Conservation (phyloP, 1,284 basidiomycete genomes). For the Trametes pubescens region DNA sequence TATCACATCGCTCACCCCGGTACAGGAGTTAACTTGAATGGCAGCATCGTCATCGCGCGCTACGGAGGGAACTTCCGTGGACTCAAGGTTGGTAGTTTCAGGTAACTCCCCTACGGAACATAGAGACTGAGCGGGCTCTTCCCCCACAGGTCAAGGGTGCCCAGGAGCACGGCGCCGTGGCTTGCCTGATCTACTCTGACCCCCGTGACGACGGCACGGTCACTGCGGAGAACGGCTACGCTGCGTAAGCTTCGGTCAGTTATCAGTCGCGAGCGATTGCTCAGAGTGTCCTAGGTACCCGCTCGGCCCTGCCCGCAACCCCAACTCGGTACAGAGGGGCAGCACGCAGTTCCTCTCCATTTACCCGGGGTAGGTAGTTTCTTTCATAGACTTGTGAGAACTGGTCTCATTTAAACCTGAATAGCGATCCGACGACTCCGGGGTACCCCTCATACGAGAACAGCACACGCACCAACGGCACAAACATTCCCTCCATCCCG, state of each 20-base stretch:
- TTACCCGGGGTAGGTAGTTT: constrained; percentile 63
- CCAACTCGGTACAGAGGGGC: constrained; percentile 85
- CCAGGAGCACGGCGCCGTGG: constrained; percentile 81
- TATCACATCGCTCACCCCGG: not conserved
- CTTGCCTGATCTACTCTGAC: constrained; percentile 85
- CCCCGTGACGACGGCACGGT: constrained; percentile 92
- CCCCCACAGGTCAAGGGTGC: constrained; percentile 73
- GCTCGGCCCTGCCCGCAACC: constrained; percentile 86
- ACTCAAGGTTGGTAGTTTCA: constrained; percentile 62
- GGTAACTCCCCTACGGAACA: not conserved
- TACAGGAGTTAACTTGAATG: constrained; percentile 74
- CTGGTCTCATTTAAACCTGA: not conserved
- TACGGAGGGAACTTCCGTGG: constrained; percentile 88
- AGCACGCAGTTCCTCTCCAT: constrained; percentile 82
- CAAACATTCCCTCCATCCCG: constrained; percentile 82
- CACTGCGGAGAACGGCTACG: constrained; percentile 78
- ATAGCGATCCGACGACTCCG: constrained; percentile 84
- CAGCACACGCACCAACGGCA: constrained; percentile 70
- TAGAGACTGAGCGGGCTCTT: no score
- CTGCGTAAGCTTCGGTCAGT: constrained; percentile 41
- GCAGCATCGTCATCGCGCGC: constrained; percentile 82
- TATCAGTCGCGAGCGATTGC: not conserved
- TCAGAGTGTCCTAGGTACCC: constrained; percentile 58
- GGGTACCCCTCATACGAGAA: constrained; percentile 90
- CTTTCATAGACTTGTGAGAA: no score